Evolutionary conservation across 352 stramenopile species (phyloP).

Genomic region (Phytopythium sindhum): DNA sequence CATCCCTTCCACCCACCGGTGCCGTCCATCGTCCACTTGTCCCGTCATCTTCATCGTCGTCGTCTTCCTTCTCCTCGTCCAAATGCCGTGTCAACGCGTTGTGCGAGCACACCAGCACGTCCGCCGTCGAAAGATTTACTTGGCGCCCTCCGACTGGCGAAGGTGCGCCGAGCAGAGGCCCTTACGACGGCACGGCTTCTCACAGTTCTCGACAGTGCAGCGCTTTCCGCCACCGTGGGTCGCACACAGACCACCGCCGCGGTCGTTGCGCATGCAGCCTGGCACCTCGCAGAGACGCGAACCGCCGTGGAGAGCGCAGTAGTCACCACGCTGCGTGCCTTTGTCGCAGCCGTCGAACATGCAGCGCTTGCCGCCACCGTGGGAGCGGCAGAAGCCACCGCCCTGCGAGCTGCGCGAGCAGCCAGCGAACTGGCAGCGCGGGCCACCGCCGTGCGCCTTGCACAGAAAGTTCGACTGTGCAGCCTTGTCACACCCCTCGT

Average conservation of each 20-base stretch:
- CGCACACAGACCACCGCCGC: slow-evolving; percentile 45
- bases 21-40: slow-evolving; percentile 19
- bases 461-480: slow-evolving; percentile 70
- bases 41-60: slow-evolving; percentile 7
- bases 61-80: slow-evolving; percentile 5
- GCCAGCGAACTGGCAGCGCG: slow-evolving; percentile 39
- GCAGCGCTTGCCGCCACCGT: slow-evolving; percentile 83
- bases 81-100: neutral
- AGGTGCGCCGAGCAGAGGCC: slow-evolving; percentile 44
- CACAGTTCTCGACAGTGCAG: slow-evolving; percentile 57
- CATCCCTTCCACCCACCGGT: slow-evolving; percentile 11
- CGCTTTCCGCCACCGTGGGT: slow-evolving; percentile 80
- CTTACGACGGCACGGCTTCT: slow-evolving; percentile 45
- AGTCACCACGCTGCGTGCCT: slow-evolving; percentile 77
- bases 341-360: slow-evolving; percentile 82
- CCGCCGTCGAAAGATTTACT: slow-evolving; percentile 11
- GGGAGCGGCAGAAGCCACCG: slow-evolving; percentile 71
- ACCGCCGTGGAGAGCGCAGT: slow-evolving; percentile 77
- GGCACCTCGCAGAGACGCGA: slow-evolving; percentile 57
- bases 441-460: slow-evolving; percentile 64
- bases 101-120: neutral
- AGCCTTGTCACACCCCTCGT: slow-evolving; percentile 59
- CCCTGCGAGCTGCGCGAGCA: slow-evolving; percentile 57
- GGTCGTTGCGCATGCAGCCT: slow-evolving; percentile 61
- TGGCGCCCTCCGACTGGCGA: slow-evolving; percentile 26